Evolutionary conservation across 192 early-diverging fungal genomes (phyloP), one percentile per base, ranked within the genome.

Genomic region (Linnemannia elongata): DNA sequence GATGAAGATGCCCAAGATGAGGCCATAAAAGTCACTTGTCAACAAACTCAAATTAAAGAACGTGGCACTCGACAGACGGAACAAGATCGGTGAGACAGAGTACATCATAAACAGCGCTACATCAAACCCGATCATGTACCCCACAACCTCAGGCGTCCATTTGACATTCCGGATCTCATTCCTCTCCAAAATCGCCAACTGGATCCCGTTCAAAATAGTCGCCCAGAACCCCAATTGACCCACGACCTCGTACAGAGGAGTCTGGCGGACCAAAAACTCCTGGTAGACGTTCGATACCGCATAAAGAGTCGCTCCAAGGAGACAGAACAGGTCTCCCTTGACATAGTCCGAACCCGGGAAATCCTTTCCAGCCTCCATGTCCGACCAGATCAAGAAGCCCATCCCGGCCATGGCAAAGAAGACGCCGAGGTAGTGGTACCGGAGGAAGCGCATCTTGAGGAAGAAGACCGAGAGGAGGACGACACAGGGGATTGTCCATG

Each of bases 11-110:
- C 93, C 93, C 90, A 96, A 96, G 77, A 95, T 91, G 44, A 96
- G 88, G 2, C 94, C 93, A 82, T 96, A 96, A 76, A 96, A 96
- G 83, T 96, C 95, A 72, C 93, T 94, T 9, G 96, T 95, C 76
- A 96, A 82, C 18, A 96, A 87, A n/a, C 94, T 95, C 74, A 96
- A 75, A 76, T 96, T 96, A 88, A 95, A 95, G 57, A 96, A 92
- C 20, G 94, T 91, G 0, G 96, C 95, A 52, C 93, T 94, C 70
- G 93, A 91, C 69, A 93, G 63, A 22, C 94, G 90, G 89, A 96
- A 95, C 72, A 96, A 71, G 66, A 94, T 81, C 6, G 96, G 96
- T 0, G 93, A 91, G 24, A 93, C 73, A 22, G 94, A 91, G 72
- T 96, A 96, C 45, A 96, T 82, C 41, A 91, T 88, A 87, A 96